Evolutionary conservation across 768 basidiomycete species (phyloP), one percentile per base, ranked within the genome.

Genomic region (Cytidiella melzeri): DNA sequence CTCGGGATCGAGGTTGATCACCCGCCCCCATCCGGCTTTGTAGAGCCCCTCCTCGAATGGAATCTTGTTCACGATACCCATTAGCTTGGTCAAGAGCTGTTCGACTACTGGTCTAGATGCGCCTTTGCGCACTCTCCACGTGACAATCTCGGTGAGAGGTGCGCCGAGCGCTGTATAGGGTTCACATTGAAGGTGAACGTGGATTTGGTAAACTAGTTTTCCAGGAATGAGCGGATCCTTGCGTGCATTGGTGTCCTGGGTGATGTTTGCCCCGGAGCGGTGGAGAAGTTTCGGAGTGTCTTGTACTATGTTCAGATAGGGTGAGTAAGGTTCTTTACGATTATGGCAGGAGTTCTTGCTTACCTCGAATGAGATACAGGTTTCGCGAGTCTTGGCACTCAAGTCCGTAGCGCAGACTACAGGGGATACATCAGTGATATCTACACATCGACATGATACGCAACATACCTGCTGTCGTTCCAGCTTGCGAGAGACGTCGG

Each of bases 11-110:
- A 36, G 30, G 3, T 26, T 38, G 12, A 49, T 20, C 7, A 53
- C 52, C 2, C 43, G 39, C 10, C 52, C 52, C 52, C 52, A 53
- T 4, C 47, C 52, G 4, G 47, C 52, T 26, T 49, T 49, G 36
- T 53, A 43, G 25, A 53, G 27, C 30, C 52, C 52, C 21, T 44
- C 25, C 13, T 37, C 43, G 26, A 42, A 20, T 10, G 52, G 52
- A 13, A 53, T 48, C 23, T 13, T 40, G 52, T 45, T 41, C 10
- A 53, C 48, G 27, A 49, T 30, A 6, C 19, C 28, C 47, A 53
- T 49, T 18, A 53, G 43, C 2, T 21, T 30, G 23, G 52, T 46
- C 25, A 53, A 37, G 2, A 53, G 42, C 39, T 27, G 38, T 43
- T 49, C 43, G 3, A 53, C 47, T 2, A 12, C 26, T 27, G 24